phyloP scores from a whole-genome alignment of 306 rosid species.

The Argentina anserina region DNA sequence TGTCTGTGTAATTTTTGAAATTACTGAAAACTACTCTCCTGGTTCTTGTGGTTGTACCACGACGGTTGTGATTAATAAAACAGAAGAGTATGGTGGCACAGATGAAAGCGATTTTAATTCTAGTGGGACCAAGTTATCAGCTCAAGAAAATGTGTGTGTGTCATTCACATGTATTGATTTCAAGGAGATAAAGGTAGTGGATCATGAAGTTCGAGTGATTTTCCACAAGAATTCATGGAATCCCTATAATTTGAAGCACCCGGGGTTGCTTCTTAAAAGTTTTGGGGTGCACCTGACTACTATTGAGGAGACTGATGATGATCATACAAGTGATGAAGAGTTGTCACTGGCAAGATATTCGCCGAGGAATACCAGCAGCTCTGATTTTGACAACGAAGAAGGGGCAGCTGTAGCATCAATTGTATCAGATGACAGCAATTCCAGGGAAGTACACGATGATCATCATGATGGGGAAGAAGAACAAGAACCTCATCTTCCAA shows the following conservation, averaged over 20 bases:
- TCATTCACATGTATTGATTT: background rate
- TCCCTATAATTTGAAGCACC: too few relatives aligned
- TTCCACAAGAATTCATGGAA: too few relatives aligned
- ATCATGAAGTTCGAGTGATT: background rate
- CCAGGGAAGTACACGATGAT: too few relatives aligned
- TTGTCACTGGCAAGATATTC: background rate
- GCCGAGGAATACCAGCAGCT: background rate
- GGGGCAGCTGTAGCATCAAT: background rate
- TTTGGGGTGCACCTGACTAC: background rate
- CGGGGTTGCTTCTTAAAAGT: background rate
- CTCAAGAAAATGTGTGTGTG: background rate
- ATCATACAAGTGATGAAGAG: too few relatives aligned
- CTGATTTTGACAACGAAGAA: background rate
- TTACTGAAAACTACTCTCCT: background rate
- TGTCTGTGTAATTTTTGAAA: background rate
- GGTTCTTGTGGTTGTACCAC: background rate
- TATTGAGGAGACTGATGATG: too few relatives aligned
- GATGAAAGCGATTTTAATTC: background rate
- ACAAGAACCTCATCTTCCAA: too few relatives aligned
- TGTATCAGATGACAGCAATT: too few relatives aligned
- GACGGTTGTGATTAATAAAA: background rate
- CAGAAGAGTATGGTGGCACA: background rate
- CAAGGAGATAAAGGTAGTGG: background rate
- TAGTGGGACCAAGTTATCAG: background rate
- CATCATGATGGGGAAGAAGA: too few relatives aligned